A percentile compares a stretch with the other conserved stretches of the same genome.
These are phyloP conservation scores for Starmera caribaea DNA, from an alignment of 805 yeast species.

Conservation along the genomic window DNA sequence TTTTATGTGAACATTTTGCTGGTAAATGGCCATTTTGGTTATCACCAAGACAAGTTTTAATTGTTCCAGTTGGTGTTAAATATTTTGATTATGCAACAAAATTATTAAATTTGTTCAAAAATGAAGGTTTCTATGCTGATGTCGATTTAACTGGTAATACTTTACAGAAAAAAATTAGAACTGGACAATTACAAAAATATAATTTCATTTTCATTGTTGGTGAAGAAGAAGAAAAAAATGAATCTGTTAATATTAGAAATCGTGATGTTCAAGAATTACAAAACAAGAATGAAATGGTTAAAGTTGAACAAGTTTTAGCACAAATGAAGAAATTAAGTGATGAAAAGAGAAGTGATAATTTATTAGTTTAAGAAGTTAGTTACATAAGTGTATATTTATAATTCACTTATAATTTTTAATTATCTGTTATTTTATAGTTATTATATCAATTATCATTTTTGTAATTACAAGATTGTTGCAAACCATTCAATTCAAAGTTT, in stretches of 20 bases:
- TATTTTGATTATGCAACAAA: slow-evolving; percentile 84
- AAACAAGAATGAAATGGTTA: slow-evolving; percentile 80
- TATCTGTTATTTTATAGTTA: no score
- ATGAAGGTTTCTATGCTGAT: slow-evolving; percentile 81
- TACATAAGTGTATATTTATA: no score
- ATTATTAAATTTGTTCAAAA: slow-evolving; percentile 59
- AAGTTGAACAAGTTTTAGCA: slow-evolving; percentile 59
- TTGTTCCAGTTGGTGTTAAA: slow-evolving; percentile 94
- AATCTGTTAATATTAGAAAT: slow-evolving; percentile 89
- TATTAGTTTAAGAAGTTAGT: slow-evolving; percentile 8
- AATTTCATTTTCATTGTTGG: slow-evolving; percentile 97
- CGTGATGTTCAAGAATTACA: slow-evolving; percentile 91
- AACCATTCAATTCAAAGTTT: no score
- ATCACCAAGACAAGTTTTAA: slow-evolving; percentile 96
- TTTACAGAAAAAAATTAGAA: slow-evolving; percentile 95
- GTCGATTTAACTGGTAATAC: slow-evolving; percentile 93
- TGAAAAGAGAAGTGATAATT: slow-evolving; percentile 68
- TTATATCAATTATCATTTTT: no score
- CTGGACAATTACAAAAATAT: slow-evolving; percentile 88
- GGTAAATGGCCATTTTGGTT: slow-evolving; percentile 99
- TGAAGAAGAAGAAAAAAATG: slow-evolving; percentile 75
- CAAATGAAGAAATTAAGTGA: slow-evolving; percentile 62
- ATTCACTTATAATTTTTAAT: no score
- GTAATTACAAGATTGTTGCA: no score
- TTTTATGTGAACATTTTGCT: slow-evolving; percentile 93